Evolutionary conservation across 2,329 filamentous ascomycete species (phyloP).

Genomic region (Colletotrichum salicis): DNA sequence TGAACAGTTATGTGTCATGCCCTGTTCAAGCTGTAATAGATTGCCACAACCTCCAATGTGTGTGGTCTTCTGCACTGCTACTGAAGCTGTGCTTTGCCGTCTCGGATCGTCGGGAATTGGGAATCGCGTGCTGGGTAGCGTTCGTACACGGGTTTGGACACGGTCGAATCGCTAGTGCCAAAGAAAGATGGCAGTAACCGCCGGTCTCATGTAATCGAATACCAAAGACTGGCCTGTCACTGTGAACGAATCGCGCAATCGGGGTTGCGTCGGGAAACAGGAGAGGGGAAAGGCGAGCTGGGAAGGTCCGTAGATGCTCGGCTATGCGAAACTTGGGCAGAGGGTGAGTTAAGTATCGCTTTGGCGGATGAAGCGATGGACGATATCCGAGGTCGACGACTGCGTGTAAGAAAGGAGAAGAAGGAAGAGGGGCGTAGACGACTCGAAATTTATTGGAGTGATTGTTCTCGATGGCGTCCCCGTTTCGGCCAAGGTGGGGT

Average conservation of each 20-base stretch:
- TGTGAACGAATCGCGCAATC: conserved; percentile 2
- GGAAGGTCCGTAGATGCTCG: not conserved
- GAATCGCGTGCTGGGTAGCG: not conserved
- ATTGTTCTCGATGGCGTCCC: conserved; percentile 33
- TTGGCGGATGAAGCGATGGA: conserved; percentile 12
- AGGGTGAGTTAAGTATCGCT: not conserved
- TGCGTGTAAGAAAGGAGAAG: conserved; percentile 29
- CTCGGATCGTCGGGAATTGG: not conserved
- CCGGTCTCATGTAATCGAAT: not conserved
- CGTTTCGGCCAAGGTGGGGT: conserved; percentile 36
- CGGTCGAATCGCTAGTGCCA: not conserved
- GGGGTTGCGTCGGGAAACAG: conserved; percentile 11
- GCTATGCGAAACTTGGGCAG: not conserved
- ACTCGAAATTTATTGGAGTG: conserved; percentile 35
- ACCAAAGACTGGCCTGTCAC: not conserved
- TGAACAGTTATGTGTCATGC: conserved; percentile 7
- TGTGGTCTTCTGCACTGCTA: not conserved
- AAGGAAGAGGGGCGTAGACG: conserved; percentile 22
- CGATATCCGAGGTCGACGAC: conserved; percentile 15
- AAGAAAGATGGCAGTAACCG: not conserved
- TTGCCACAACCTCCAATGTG: not conserved
- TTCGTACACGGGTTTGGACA: not conserved
- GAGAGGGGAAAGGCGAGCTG: not conserved
- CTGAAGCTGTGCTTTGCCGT: not conserved
- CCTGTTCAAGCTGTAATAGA: not conserved